A percentile compares a stretch with the other conserved stretches of the same genome.
Conservation (phyloP, 2,329 filamentous ascomycete genomes). For the Aspergillus sp. region DNA sequence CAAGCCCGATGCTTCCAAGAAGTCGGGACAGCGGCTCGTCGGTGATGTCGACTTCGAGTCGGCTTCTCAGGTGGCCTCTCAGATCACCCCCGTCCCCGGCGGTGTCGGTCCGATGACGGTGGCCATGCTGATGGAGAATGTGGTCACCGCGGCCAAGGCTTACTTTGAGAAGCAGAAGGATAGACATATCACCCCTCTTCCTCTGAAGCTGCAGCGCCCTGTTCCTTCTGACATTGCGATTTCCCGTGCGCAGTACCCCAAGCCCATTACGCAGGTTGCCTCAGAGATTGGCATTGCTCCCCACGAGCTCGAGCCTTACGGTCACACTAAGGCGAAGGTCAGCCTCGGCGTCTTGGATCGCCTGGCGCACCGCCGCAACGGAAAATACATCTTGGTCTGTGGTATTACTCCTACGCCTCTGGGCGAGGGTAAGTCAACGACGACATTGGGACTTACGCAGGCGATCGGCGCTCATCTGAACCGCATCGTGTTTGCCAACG, state of each 20-base stretch:
- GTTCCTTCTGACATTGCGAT: conserved; percentile 96
- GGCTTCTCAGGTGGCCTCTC: conserved; percentile 79
- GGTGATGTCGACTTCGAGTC: conserved; percentile 93
- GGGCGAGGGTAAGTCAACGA: conserved; percentile 97
- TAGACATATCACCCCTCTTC: conserved; percentile 76
- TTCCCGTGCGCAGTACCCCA: conserved; percentile 85
- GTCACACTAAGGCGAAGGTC: conserved; percentile 94
- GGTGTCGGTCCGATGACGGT: conserved; percentile 99
- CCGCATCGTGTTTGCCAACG: conserved; percentile 90
- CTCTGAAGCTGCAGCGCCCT: conserved; percentile 72
- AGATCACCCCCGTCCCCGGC: conserved; percentile 93
- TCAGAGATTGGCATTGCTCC: conserved; percentile 81
- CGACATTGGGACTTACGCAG: conserved; percentile 92
- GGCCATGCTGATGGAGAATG: conserved; percentile 95
- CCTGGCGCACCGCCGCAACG: conserved; percentile 81
- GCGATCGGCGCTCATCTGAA: conserved; percentile 86
- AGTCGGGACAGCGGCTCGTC: conserved; percentile 87
- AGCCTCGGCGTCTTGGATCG: conserved; percentile 78
- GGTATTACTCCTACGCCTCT: conserved; percentile 96
- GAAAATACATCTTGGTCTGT: conserved; percentile 87
- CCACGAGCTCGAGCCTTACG: conserved; percentile 93
- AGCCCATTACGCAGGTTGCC: conserved; percentile 81
- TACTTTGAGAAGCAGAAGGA: conserved; percentile 83
- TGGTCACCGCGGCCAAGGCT: conserved; percentile 77
- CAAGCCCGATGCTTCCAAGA: conserved; percentile 82